phyloP scores from a whole-genome alignment of 305 asterid species.

The Fraxinus sp. region DNA sequence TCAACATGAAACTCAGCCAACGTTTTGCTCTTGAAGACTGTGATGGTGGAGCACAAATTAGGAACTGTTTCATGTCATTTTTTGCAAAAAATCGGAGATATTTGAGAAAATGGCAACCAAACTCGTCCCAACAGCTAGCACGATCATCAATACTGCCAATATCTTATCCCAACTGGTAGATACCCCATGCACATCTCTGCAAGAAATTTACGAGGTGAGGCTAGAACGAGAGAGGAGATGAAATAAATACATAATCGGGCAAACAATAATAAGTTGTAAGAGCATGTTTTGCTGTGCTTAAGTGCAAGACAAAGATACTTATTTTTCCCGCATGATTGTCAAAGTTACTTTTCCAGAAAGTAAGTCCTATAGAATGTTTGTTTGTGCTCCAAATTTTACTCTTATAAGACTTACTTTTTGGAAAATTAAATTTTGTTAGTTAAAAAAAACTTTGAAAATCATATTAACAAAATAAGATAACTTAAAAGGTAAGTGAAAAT shows the following conservation, averaged over 20 bases:
- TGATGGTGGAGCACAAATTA: neutral
- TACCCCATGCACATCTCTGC: conserved; percentile 69
- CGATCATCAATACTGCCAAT: conserved; percentile 65
- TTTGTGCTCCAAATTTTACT: neutral
- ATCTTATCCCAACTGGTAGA: conserved; percentile 56
- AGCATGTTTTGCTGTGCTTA: neutral
- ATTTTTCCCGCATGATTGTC: neutral
- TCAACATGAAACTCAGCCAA: neutral
- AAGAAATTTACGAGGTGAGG: neutral
- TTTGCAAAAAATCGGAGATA: conserved; percentile 37
- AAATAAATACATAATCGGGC: neutral
- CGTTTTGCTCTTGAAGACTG: neutral
- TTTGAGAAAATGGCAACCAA: conserved; percentile 71
- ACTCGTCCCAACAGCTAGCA: conserved; percentile 77
- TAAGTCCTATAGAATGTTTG: neutral
- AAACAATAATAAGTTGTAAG: neutral
- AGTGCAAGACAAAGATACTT: neutral
- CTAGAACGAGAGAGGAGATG: neutral
- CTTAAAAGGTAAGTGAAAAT: too few species aligned
- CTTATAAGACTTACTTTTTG: neutral
- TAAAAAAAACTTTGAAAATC: neutral
- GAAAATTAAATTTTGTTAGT: too few species aligned
- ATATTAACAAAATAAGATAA: too few species aligned
- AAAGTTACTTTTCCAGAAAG: neutral
- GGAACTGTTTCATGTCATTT: conserved; percentile 20